A percentile compares a stretch with the other conserved stretches of the same genome.
phyloP scores from a whole-genome alignment of 805 yeast species.

The Komagataella pastoris region DNA sequence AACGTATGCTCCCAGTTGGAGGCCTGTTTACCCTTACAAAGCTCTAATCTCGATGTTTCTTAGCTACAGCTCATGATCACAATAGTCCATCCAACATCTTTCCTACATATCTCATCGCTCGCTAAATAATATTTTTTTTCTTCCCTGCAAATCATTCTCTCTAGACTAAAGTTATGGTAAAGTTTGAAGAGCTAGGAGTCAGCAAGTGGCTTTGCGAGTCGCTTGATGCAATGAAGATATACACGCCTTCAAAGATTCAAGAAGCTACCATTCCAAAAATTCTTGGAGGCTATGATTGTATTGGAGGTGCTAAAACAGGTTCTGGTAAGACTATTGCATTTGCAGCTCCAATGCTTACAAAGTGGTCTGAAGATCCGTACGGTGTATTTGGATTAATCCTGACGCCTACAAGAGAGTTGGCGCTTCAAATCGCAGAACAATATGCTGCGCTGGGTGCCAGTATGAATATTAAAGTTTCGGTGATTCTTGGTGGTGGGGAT shows the following conservation, averaged over 20 bases:
- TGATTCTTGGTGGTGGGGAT: constrained; percentile 92
- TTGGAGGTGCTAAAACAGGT: constrained; percentile 98
- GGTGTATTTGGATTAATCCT: constrained; percentile 83
- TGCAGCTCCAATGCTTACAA: constrained; percentile 91
- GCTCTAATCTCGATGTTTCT: too few relatives aligned
- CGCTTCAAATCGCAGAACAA: constrained; percentile 95
- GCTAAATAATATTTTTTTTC: background rate
- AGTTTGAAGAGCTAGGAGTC: constrained; percentile 56
- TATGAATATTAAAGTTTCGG: constrained; percentile 72
- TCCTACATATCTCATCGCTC: background rate
- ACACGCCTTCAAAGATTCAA: constrained; percentile 80
- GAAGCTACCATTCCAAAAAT: constrained; percentile 80
- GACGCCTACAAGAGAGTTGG: constrained; percentile 91
- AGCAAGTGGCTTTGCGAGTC: constrained; percentile 83
- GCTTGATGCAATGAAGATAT: constrained; percentile 67
- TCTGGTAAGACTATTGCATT: constrained; percentile 96
- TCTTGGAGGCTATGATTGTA: constrained; percentile 74
- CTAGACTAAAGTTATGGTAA: background rate
- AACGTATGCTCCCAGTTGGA: too few relatives aligned
- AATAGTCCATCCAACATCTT: background rate
- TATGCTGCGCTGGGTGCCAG: constrained; percentile 84
- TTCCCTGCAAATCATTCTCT: background rate
- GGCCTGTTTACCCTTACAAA: too few relatives aligned
- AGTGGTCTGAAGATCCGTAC: constrained; percentile 91
- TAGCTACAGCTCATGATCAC: background rate